A percentile compares a stretch with the other conserved stretches of the same genome.
These are phyloP conservation scores for Citrus glauca DNA, from an alignment of 345 rosid species.

Conservation along the genomic window DNA sequence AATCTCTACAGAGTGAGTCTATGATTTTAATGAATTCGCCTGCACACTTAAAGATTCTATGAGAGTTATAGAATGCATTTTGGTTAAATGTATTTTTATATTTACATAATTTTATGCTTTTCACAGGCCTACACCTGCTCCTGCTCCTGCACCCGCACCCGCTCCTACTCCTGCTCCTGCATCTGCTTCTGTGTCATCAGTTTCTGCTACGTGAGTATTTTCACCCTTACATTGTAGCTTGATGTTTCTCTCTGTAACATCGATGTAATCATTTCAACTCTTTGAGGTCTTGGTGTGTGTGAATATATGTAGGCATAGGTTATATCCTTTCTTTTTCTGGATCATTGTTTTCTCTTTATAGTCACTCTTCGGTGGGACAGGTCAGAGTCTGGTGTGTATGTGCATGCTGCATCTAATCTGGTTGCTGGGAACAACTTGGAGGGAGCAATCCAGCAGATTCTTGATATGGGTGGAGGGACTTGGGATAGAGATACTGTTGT, in stretches of 20 bases:
- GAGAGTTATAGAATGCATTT: neutral
- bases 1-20: constrained; percentile 27
- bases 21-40: neutral
- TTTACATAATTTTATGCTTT: neutral
- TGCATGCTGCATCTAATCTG: constrained; percentile 83
- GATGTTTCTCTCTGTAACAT: neutral
- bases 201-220: constrained; percentile 22
- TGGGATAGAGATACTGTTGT: constrained; percentile 90
- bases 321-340: neutral
- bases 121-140: constrained; percentile 31
- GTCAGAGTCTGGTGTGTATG: constrained; percentile 53
- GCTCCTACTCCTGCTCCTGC: constrained; percentile 19
- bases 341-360: neutral
- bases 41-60: neutral
- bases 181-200: constrained; percentile 22
- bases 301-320: neutral
- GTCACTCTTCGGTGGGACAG: constrained; percentile 32
- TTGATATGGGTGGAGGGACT: constrained; percentile 94
- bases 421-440: constrained; percentile 84
- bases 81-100: neutral
- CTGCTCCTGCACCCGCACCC: constrained; percentile 18
- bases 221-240: constrained; percentile 10
- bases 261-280: neutral
- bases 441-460: constrained; percentile 79
- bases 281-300: neutral